phyloP scores from a whole-genome alignment of 352 stramenopile species.

The Globisporangium cylindrosporum region DNA sequence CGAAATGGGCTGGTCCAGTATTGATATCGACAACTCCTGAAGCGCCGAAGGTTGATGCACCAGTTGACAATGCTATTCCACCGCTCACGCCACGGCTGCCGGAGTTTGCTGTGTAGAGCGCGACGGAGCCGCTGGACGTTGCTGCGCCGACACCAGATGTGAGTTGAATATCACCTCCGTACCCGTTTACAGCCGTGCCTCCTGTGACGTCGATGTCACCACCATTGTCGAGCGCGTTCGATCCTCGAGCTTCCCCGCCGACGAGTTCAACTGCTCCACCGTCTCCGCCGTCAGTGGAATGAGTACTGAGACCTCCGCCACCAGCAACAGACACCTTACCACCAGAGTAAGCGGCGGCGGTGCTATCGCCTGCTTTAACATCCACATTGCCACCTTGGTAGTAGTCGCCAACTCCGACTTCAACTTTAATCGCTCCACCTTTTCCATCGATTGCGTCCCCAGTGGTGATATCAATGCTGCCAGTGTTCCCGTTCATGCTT shows the following conservation, averaged over 20 bases:
- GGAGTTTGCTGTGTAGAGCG: constrained; percentile 43
- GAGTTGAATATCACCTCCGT: constrained; percentile 55
- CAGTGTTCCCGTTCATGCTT: constrained; percentile 36
- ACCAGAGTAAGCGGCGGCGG: constrained; percentile 44
- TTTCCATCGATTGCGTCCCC: constrained; percentile 52
- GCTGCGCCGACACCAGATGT: constrained; percentile 44
- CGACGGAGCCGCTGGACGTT: constrained; percentile 51
- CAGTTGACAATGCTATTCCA: constrained; percentile 32
- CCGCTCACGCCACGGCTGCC: constrained; percentile 53
- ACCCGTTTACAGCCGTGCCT: constrained; percentile 64
- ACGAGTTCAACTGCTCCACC: constrained; percentile 80
- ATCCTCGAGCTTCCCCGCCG: constrained; percentile 87
- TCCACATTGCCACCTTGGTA: constrained; percentile 57
- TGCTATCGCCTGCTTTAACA: constrained; percentile 61
- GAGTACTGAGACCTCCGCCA: constrained; percentile 60
- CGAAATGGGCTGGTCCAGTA: constrained; percentile 45
- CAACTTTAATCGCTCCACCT: constrained; percentile 58
- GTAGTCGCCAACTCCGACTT: constrained; percentile 51
- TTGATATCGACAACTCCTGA: constrained; percentile 53
- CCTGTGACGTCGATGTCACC: constrained; percentile 76
- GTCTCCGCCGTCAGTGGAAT: constrained; percentile 89
- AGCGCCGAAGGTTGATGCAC: constrained; percentile 47
- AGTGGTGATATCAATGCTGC: constrained; percentile 35
- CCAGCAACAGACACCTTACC: constrained; percentile 46
- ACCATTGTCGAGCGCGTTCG: constrained; percentile 86